Conservation (phyloP, 2,329 filamentous ascomycete species). For the Helotiales sp. region DNA sequence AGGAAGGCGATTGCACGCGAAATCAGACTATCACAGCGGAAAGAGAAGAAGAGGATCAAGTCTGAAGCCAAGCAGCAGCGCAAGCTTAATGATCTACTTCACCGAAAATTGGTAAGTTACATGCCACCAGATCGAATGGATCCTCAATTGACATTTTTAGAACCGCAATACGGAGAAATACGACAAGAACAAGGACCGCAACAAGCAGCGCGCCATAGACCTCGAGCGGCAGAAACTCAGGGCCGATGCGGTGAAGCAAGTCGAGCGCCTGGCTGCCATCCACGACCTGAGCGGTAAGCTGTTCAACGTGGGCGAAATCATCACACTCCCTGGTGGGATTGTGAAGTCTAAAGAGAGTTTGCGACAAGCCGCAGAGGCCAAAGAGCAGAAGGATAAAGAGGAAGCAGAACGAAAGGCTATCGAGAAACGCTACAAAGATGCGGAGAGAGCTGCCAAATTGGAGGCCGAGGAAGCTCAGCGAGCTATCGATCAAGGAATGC, state of each 20-base stretch:
- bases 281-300: conserved; percentile 42
- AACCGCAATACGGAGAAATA: conserved; percentile 45
- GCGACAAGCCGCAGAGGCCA: conserved; percentile 22
- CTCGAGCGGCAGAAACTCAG: conserved; percentile 42
- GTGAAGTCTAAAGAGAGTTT: conserved; percentile 38
- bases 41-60: conserved; percentile 39
- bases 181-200: conserved; percentile 44
- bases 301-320: conserved; percentile 43
- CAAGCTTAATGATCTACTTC: conserved; percentile 36
- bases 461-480: conserved; percentile 9
- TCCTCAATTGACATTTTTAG: conserved; percentile 26
- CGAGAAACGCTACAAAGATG: conserved; percentile 23
- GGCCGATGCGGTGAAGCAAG: conserved; percentile 41
- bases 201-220: conserved; percentile 41
- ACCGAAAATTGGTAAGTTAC: conserved; percentile 31
- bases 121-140: neutral
- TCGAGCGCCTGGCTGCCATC: conserved; percentile 40
- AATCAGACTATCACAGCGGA: conserved; percentile 32
- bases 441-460: conserved; percentile 11
- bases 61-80: conserved; percentile 37
- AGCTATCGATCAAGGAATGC: conserved; percentile 7
- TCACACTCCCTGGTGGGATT: conserved; percentile 38
- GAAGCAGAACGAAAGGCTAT: conserved; percentile 23
- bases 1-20: conserved; percentile 33
- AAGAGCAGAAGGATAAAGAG: conserved; percentile 17